A percentile compares a stretch with the other conserved stretches of the same genome.
phyloP scores from a whole-genome alignment of 2,329 filamentous ascomycete genomes.

The Fusarium tricinctum region DNA sequence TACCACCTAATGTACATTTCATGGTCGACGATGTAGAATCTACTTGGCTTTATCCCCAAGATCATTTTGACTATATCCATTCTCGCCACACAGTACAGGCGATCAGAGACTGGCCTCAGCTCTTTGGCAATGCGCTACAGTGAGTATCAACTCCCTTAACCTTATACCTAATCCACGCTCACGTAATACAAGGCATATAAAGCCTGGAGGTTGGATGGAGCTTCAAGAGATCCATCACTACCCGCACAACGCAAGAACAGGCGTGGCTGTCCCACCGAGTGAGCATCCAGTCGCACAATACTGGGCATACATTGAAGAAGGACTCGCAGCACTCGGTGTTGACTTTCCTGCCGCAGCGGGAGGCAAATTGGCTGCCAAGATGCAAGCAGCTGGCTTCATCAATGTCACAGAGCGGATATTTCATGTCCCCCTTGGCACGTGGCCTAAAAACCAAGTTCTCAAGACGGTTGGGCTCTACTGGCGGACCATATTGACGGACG shows the following conservation, averaged over 20 bases:
- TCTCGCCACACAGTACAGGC: constrained; percentile 69
- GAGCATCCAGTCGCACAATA: constrained; percentile 61
- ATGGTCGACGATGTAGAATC: constrained; percentile 71
- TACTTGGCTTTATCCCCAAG: constrained; percentile 66
- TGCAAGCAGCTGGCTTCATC: constrained; percentile 65
- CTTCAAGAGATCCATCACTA: constrained; percentile 67
- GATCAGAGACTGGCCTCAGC: constrained; percentile 67
- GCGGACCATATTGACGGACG: constrained; percentile 65
- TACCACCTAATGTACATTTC: constrained; percentile 69
- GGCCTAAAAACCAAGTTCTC: constrained; percentile 65
- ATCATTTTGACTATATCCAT: constrained; percentile 73
- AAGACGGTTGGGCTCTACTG: constrained; percentile 67
- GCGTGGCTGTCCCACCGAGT: constrained; percentile 54
- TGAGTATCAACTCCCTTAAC: constrained; percentile 23
- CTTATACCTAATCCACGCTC: neutral
- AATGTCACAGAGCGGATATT: constrained; percentile 66
- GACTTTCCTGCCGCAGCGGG: constrained; percentile 61
- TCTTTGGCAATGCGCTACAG: constrained; percentile 57
- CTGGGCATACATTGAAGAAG: constrained; percentile 62
- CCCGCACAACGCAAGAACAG: constrained; percentile 60
- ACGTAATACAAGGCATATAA: constrained; percentile 59
- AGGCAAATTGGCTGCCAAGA: constrained; percentile 58
- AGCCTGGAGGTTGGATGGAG: constrained; percentile 69
- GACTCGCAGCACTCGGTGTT: constrained; percentile 61
- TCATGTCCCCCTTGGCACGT: constrained; percentile 68